Percentiles rank a stretch among this genome's conserved stretches.
phyloP scores from a whole-genome alignment of 2,329 filamentous ascomycete genomes.

The Xylaria sp. region DNA sequence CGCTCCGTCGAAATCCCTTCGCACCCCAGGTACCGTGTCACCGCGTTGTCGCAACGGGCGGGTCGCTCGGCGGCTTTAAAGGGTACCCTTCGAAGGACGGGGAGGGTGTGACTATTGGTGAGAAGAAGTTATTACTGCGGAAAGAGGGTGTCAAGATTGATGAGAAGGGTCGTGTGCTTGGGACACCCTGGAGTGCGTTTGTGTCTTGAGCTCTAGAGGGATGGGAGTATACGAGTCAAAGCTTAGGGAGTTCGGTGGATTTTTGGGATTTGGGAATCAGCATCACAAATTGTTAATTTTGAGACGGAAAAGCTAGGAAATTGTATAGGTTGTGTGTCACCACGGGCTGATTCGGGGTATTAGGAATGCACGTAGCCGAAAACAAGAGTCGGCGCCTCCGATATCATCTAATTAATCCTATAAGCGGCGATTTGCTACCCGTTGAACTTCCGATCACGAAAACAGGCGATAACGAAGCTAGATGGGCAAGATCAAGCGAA shows the following conservation, averaged over 20 bases:
- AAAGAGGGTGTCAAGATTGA: conserved; percentile 74
- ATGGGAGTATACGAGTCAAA: neutral
- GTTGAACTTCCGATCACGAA: no score
- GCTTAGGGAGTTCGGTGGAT: neutral
- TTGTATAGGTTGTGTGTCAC: no score
- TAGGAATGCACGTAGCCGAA: no score
- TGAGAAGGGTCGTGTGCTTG: conserved; percentile 66
- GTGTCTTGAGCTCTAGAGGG: neutral
- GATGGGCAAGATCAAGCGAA: no score
- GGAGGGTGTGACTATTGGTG: conserved; percentile 69
- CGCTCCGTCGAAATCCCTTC: conserved; percentile 79
- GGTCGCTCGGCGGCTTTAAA: conserved; percentile 76
- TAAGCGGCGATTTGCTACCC: no score
- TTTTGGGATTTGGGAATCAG: neutral
- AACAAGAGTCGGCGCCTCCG: no score
- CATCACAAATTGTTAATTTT: neutral
- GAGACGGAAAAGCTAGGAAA: neutral
- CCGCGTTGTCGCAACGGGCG: conserved; percentile 78
- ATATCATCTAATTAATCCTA: no score
- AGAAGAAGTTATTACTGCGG: conserved; percentile 70
- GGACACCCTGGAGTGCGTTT: conserved; percentile 62
- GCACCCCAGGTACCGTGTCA: conserved; percentile 81
- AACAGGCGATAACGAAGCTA: no score
- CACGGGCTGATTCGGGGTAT: no score
- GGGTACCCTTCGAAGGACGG: conserved; percentile 71